Evolutionary conservation across 2,329 filamentous ascomycete species (phyloP).

Genomic region (Bipolaris gigantea): DNA sequence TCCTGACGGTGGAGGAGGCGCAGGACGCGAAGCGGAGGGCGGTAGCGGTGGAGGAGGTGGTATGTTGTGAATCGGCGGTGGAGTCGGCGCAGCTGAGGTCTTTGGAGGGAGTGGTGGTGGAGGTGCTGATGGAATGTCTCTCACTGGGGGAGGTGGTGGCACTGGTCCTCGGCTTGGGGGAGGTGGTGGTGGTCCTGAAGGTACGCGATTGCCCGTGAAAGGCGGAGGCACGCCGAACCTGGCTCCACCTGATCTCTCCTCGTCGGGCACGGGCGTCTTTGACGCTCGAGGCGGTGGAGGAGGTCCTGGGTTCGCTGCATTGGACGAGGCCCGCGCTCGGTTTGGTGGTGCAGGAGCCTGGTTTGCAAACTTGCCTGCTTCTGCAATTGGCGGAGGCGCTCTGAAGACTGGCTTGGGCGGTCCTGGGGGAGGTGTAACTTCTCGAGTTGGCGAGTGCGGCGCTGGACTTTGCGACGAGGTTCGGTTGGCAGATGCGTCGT

Average conservation of each 20-base stretch:
- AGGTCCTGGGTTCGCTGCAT: constrained; percentile 59
- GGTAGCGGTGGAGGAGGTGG: constrained; percentile 30
- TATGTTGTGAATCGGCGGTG: constrained; percentile 60
- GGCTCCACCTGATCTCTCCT: constrained; percentile 54
- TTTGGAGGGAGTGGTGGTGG: constrained; percentile 46
- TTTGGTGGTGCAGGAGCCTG: constrained; percentile 52
- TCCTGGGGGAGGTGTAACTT: constrained; percentile 67
- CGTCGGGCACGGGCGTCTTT: constrained; percentile 64
- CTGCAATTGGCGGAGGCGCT: constrained; percentile 83
- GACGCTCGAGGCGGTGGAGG: constrained; percentile 63
- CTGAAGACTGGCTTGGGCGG: constrained; percentile 71
- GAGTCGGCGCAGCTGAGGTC: constrained; percentile 51
- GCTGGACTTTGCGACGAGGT: constrained; percentile 58
- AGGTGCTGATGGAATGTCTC: constrained; percentile 45
- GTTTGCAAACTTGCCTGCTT: constrained; percentile 81
- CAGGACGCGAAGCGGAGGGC: constrained; percentile 33
- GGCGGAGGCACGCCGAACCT: constrained; percentile 79
- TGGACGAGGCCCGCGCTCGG: constrained; percentile 54
- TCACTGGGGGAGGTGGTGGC: constrained; percentile 57
- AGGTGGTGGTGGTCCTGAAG: constrained; percentile 70
- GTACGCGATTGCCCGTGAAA: constrained; percentile 65
- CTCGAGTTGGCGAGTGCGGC: constrained; percentile 66
- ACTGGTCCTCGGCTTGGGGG: constrained; percentile 71
- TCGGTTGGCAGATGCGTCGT: constrained; percentile 46
- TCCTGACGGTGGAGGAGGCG: constrained; percentile 29